Percentiles rank a stretch among this genome's conserved stretches.
phyloP scores from a whole-genome alignment of 73 alveolate species.

The Tetrahymena borealis region DNA sequence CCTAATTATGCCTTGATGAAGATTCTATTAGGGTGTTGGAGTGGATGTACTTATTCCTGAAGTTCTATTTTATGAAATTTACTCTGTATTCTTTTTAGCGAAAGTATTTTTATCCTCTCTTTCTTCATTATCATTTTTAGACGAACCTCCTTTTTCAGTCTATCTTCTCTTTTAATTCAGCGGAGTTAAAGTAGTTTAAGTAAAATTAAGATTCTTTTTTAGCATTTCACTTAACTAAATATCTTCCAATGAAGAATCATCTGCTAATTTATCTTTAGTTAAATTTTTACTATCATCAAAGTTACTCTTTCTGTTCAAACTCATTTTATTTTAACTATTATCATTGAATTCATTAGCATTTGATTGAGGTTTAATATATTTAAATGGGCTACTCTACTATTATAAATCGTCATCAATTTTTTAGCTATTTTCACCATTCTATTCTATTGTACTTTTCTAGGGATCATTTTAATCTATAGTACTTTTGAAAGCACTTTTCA shows the following conservation, averaged over 20 bases:
- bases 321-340: not conserved
- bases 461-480: not conserved
- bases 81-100: not conserved
- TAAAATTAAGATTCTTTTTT: not conserved
- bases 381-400: not conserved
- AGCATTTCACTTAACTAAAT: not conserved
- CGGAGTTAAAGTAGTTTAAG: not conserved
- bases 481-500: not conserved
- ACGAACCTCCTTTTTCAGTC: not conserved
- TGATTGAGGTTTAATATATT: not conserved
- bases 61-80: not conserved
- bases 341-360: not conserved
- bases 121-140: not conserved
- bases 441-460: not conserved
- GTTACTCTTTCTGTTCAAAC: not conserved
- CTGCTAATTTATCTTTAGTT: not conserved
- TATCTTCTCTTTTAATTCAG: not conserved
- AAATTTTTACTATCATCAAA: not conserved
- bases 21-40: not conserved
- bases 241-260: not conserved
- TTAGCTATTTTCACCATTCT: not conserved
- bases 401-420: not conserved
- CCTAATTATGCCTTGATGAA: not conserved
- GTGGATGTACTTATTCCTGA: not conserved
- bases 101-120: not conserved